phyloP scores from a whole-genome alignment of 202 grass and related monocot species.

The Sporobolus alterniflorus region DNA sequence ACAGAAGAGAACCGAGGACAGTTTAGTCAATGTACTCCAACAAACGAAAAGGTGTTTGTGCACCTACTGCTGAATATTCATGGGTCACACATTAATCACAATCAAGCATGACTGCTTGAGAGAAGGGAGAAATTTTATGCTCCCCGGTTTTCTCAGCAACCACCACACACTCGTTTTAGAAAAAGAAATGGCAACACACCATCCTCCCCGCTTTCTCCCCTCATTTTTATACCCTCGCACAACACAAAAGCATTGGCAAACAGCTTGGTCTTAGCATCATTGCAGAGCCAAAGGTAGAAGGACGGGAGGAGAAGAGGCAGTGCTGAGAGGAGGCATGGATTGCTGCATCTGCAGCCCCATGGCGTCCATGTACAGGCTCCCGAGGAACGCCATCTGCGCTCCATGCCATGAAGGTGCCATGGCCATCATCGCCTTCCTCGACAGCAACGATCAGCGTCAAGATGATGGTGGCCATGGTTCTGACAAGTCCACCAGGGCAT shows the following conservation, averaged over 20 bases:
- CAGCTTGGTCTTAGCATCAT: constrained; percentile 31
- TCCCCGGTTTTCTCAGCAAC: constrained; percentile 25
- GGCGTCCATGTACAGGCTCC: constrained; percentile 70
- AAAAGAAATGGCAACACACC: constrained; percentile 52
- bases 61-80: constrained; percentile 30
- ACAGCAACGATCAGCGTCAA: constrained; percentile 17
- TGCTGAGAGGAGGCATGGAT: constrained; percentile 64
- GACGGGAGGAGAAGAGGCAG: not conserved
- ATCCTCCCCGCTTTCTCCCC: not conserved
- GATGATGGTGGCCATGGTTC: constrained; percentile 1
- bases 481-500: not conserved
- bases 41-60: not conserved
- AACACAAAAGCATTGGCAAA: constrained; percentile 39
- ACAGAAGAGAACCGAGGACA: not conserved
- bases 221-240: constrained; percentile 38
- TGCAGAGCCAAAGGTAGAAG: not conserved
- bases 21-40: constrained; percentile 33
- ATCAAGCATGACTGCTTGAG: not conserved
- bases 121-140: not conserved
- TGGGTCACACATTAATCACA: not conserved
- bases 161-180: constrained; percentile 44
- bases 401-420: constrained; percentile 84
- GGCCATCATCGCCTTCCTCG: constrained; percentile 65
- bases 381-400: constrained; percentile 75
- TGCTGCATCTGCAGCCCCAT: constrained; percentile 90